These are phyloP conservation scores for Saccharomyces hybrid DNA, from an alignment of 1,139 yeast species.

Conservation along the genomic window DNA sequence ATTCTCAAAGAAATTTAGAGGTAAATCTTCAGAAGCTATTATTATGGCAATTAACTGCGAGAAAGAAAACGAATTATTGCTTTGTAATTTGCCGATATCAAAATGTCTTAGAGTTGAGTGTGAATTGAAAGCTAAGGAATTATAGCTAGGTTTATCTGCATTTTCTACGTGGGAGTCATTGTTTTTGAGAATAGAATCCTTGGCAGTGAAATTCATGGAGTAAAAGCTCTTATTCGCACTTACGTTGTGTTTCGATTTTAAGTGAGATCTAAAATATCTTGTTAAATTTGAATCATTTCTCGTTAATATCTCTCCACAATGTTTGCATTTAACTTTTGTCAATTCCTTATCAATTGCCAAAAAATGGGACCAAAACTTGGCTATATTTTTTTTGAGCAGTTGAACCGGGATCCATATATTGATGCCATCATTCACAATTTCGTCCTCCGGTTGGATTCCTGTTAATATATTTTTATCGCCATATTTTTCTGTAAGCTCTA, in stretches of 20 bases:
- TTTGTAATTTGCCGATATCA: background rate
- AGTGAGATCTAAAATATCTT: constrained; percentile 9
- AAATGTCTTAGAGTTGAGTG: background rate
- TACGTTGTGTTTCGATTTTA: constrained; percentile 9
- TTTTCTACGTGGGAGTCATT: background rate
- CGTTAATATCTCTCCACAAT: constrained; percentile 12
- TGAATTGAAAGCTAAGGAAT: background rate
- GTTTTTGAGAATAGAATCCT: background rate
- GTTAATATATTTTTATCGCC: background rate
- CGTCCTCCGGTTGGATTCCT: background rate
- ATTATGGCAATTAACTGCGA: background rate
- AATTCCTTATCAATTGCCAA: constrained; percentile 6
- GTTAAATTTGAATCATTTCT: constrained; percentile 3
- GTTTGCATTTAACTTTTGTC: constrained; percentile 13
- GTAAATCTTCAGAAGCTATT: background rate
- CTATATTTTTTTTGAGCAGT: constrained; percentile 8
- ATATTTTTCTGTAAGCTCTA: background rate
- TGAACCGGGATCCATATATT: constrained; percentile 15
- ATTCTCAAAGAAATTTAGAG: background rate
- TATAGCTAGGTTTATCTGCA: background rate
- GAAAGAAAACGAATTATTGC: background rate
- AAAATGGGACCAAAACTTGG: constrained; percentile 15
- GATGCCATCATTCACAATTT: constrained; percentile 5
- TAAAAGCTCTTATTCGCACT: constrained; percentile 8
- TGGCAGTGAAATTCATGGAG: background rate